Evolutionary conservation across 2,329 filamentous ascomycete genomes (phyloP).

Genomic region (Magnaporthales sp.): DNA sequence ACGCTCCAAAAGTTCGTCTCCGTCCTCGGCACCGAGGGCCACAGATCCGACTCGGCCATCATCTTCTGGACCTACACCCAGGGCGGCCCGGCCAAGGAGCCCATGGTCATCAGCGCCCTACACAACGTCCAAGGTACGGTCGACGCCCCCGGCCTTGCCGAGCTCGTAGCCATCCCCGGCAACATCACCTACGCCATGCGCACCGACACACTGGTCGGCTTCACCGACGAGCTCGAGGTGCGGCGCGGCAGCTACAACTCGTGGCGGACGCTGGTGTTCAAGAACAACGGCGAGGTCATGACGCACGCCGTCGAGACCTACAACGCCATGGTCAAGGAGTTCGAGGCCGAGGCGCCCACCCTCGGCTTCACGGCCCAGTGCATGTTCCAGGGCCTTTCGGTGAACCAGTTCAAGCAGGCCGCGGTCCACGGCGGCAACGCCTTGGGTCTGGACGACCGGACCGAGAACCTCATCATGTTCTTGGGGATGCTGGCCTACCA

Average conservation of each 20-base stretch:
- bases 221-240: constrained; percentile 12
- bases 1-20: constrained; percentile 11
- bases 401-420: constrained; percentile 8
- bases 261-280: constrained; percentile 27
- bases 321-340: background rate
- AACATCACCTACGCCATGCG: constrained; percentile 12
- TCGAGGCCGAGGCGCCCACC: constrained; percentile 13
- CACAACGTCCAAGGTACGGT: constrained; percentile 11
- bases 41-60: constrained; percentile 9
- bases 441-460: constrained; percentile 13
- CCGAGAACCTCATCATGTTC: constrained; percentile 13
- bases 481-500: constrained; percentile 11
- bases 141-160: constrained; percentile 11
- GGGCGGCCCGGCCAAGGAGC: constrained; percentile 5
- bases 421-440: constrained; percentile 14
- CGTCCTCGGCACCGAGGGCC: constrained; percentile 8
- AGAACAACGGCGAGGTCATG: constrained; percentile 26
- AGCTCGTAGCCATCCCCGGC: constrained; percentile 12
- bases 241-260: constrained; percentile 14
- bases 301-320: constrained; percentile 22
- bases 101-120: constrained; percentile 10
- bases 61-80: constrained; percentile 13
- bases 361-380: constrained; percentile 15
- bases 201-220: constrained; percentile 12
- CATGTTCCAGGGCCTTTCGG: constrained; percentile 16